Evolutionary conservation across 768 basidiomycete genomes (phyloP).

Genomic region (Galerina marginata): DNA sequence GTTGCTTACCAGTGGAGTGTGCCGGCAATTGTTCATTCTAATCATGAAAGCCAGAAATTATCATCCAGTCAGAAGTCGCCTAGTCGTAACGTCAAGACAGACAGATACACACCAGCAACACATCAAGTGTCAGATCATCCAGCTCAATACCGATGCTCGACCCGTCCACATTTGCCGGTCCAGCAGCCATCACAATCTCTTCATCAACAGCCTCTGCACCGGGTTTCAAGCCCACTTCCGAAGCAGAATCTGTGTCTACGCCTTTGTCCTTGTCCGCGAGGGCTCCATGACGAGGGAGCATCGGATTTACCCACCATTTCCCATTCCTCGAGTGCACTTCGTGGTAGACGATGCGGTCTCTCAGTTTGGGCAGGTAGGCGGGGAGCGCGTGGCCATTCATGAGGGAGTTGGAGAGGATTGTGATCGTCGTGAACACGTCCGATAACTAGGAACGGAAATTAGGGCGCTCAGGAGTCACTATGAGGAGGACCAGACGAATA

Average conservation of each 20-base stretch:
- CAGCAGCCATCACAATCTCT: slow-evolving; percentile 21
- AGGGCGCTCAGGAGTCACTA: too few species aligned
- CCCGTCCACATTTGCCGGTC: slow-evolving; percentile 43
- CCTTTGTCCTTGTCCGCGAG: not conserved
- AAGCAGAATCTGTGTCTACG: slow-evolving; percentile 11
- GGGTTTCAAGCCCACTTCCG: not conserved
- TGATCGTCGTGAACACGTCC: slow-evolving; percentile 47
- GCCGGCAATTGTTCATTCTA: slow-evolving; percentile 49
- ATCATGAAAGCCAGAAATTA: not conserved
- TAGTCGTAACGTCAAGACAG: not conserved
- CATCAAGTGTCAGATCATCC: slow-evolving; percentile 43
- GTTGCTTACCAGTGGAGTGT: slow-evolving; percentile 42
- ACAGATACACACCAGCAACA: slow-evolving; percentile 41
- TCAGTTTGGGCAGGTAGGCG: slow-evolving; percentile 42
- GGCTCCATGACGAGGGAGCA: not conserved
- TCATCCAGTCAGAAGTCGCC: too few species aligned
- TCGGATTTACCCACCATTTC: not conserved
- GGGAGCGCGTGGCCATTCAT: slow-evolving; percentile 42
- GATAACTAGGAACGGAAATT: slow-evolving; percentile 38
- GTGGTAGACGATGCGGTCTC: slow-evolving; percentile 51
- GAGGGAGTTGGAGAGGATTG: slow-evolving; percentile 44
- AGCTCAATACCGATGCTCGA: slow-evolving; percentile 47
- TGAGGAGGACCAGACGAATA: too few species aligned
- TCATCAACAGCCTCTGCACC: slow-evolving; percentile 7
- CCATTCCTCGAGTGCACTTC: slow-evolving; percentile 34